Percentiles rank a stretch among this genome's conserved stretches.
phyloP scores from a whole-genome alignment of 306 rosid genomes.

The Nissolia schottii region DNA sequence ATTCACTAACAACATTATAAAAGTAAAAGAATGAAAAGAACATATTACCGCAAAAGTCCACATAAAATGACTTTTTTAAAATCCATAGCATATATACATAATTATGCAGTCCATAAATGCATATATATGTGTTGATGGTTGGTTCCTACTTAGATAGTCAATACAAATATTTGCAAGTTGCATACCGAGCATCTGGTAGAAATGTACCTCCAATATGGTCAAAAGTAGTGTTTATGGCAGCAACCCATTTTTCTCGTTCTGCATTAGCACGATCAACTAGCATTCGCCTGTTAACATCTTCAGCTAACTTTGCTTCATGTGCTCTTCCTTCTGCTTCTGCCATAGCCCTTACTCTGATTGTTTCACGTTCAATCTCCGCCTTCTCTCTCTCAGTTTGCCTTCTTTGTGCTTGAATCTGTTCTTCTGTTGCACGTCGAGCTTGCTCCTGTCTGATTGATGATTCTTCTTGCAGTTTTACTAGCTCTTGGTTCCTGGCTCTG shows the following conservation, averaged over 20 bases:
- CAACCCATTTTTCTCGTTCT: conserved; percentile 92
- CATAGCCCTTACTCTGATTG: conserved; percentile 77
- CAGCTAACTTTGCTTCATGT: conserved; percentile 81
- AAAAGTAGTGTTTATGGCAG: conserved; percentile 94
- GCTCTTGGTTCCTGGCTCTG: conserved; percentile 89
- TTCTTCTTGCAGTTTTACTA: conserved; percentile 87
- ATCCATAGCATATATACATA: background rate
- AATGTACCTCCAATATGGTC: conserved; percentile 95
- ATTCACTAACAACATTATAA: background rate
- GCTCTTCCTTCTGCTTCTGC: conserved; percentile 99
- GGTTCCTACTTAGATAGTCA: background rate
- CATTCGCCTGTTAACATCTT: conserved; percentile 84
- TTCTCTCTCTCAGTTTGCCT: conserved; percentile 88
- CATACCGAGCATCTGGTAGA: background rate
- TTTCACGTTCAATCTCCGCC: conserved; percentile 95
- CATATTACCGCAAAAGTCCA: background rate
- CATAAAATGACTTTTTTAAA: background rate
- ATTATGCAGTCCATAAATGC: background rate
- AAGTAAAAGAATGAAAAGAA: conserved; percentile 1
- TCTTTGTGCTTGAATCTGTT: conserved; percentile 89
- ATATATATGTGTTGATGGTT: background rate
- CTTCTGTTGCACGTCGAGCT: conserved; percentile 89
- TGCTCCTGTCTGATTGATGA: conserved; percentile 94
- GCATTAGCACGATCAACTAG: conserved; percentile 81
- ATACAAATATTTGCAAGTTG: background rate